phyloP scores from a whole-genome alignment of 345 rosid species.

The Ceriops tagal region DNA sequence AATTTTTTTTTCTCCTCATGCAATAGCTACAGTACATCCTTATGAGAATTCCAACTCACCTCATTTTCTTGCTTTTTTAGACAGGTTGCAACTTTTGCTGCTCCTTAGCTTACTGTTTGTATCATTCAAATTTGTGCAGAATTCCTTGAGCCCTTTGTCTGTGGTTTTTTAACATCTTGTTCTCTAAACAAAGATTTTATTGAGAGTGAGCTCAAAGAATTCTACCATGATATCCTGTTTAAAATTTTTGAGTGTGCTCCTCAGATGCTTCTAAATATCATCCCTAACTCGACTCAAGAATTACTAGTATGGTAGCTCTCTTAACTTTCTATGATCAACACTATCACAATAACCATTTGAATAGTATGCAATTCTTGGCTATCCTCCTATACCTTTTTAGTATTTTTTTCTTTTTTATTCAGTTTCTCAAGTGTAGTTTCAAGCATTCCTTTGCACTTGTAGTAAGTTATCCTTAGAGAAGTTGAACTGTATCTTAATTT shows the following conservation, averaged over 20 bases:
- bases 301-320: conserved; percentile 49
- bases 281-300: conserved; percentile 72
- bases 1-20: background rate
- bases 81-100: conserved; percentile 51
- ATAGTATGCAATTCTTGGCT: conserved; percentile 1
- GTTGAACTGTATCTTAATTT: conserved; percentile 13
- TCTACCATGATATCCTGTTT: conserved; percentile 75
- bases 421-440: too few species aligned
- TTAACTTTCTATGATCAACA: conserved; percentile 8
- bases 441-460: too few species aligned
- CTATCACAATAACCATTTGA: conserved; percentile 2
- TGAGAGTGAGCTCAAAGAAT: conserved; percentile 62
- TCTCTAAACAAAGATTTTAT: conserved; percentile 59
- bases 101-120: conserved; percentile 70
- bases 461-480: background rate
- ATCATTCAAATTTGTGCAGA: conserved; percentile 62
- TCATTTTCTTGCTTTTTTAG: conserved; percentile 8
- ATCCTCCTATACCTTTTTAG: background rate
- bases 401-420: too few species aligned
- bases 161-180: conserved; percentile 67
- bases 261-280: conserved; percentile 66
- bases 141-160: conserved; percentile 66
- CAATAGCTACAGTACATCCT: background rate
- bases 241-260: conserved; percentile 67
- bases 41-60: background rate